phyloP scores from a whole-genome alignment of 2,329 filamentous ascomycete genomes.

The Pseudogymnoascus destructans region DNA sequence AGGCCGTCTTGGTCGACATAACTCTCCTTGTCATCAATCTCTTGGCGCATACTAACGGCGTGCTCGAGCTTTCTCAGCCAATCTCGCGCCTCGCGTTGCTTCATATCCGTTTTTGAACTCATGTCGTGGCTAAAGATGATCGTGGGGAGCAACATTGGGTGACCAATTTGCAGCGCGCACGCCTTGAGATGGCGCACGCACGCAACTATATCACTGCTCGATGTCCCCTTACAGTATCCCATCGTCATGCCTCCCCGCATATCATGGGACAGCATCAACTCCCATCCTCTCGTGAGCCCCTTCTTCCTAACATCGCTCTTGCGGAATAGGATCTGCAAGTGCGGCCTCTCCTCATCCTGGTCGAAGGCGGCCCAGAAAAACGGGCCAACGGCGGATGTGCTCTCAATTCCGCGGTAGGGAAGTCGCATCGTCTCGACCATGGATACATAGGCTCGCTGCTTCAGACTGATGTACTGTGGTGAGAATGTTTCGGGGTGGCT shows the following conservation, averaged over 20 bases:
- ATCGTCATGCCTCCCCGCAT: conserved; percentile 43
- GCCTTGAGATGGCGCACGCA: conserved; percentile 38
- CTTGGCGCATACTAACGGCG: conserved; percentile 45
- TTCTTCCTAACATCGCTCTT: conserved; percentile 55
- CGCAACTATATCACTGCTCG: conserved; percentile 40
- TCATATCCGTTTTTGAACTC: conserved; percentile 42
- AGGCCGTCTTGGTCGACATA: conserved; percentile 38
- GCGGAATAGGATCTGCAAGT: conserved; percentile 49
- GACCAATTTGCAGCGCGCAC: conserved; percentile 40
- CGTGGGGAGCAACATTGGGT: conserved; percentile 47
- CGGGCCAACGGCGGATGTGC: conserved; percentile 45
- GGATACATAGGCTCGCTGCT: conserved; percentile 35
- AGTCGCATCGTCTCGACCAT: conserved; percentile 44
- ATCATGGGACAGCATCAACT: conserved; percentile 48
- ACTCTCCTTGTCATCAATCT: conserved; percentile 29
- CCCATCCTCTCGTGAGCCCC: conserved; percentile 50
- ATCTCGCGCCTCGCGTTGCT: conserved; percentile 48
- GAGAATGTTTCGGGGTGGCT: conserved; percentile 45
- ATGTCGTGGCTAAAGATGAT: conserved; percentile 49
- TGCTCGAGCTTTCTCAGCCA: conserved; percentile 50
- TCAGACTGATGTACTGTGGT: conserved; percentile 41
- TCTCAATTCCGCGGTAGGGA: conserved; percentile 47
- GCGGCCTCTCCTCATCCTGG: conserved; percentile 41
- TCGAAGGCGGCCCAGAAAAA: conserved; percentile 50
- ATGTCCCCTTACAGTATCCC: conserved; percentile 49